Evolutionary conservation across 495 filamentous ascomycete species (phyloP).

Genomic region (Hypoxylon subgilvum): DNA sequence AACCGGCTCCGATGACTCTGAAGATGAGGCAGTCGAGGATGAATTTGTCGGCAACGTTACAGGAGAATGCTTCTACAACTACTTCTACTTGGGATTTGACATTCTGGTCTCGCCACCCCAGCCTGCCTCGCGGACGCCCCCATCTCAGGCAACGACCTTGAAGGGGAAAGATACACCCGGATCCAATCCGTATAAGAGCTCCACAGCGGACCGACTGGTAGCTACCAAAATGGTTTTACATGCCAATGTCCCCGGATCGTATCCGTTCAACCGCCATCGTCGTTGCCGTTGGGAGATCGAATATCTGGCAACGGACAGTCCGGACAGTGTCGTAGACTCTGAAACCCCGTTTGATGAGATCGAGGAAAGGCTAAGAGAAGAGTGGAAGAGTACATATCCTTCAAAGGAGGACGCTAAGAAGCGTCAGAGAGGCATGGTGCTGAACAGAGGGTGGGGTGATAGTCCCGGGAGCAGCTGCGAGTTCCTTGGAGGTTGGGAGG

Average conservation of each 20-base stretch:
- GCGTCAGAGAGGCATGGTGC: conserved; percentile 78
- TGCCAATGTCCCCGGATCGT: conserved; percentile 92
- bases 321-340: conserved; percentile 60
- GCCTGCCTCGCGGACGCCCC: conserved; percentile 63
- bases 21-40: conserved; percentile 64
- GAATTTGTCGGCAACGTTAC: conserved; percentile 55
- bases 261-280: conserved; percentile 93
- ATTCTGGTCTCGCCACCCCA: conserved; percentile 84
- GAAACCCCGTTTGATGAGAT: conserved; percentile 78
- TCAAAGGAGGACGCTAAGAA: conserved; percentile 65
- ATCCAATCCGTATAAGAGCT: conserved; percentile 41
- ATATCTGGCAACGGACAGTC: conserved; percentile 51
- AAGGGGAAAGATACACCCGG: conserved; percentile 29
- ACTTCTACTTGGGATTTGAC: conserved; percentile 94
- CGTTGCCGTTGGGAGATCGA: conserved; percentile 85
- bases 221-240: conserved; percentile 91
- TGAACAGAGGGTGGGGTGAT: conserved; percentile 89
- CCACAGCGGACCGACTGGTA: conserved; percentile 65
- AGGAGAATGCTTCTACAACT: conserved; percentile 92
- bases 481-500: conserved; percentile 88
- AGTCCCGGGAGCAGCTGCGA: conserved; percentile 91
- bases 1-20: conserved; percentile 76
- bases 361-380: conserved; percentile 67
- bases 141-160: conserved; percentile 54
- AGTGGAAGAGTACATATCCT: conserved; percentile 72